These are phyloP conservation scores for Pichia heedii DNA, from an alignment of 805 yeast genomes.

Conservation along the genomic window DNA sequence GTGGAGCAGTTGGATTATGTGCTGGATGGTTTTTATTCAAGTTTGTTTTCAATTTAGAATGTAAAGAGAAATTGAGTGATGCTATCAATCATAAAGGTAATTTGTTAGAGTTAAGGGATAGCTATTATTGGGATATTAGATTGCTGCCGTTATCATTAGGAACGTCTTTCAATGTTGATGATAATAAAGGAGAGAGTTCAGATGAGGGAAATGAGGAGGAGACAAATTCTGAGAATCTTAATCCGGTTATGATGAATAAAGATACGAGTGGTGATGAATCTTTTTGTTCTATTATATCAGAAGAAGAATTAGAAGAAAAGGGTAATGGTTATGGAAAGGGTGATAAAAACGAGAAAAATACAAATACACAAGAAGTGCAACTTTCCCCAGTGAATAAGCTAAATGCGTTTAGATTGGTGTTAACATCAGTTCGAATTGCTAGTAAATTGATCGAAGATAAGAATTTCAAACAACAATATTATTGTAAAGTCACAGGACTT, in stretches of 20 bases:
- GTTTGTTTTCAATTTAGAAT: slow-evolving; percentile 20
- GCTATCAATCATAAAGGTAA: slow-evolving; percentile 7
- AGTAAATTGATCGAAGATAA: slow-evolving; percentile 36
- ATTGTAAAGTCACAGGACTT: slow-evolving; percentile 39
- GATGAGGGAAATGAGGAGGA: background rate
- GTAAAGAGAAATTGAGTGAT: slow-evolving; percentile 8
- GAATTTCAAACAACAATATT: slow-evolving; percentile 33
- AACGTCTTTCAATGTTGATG: background rate
- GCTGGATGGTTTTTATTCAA: slow-evolving; percentile 26
- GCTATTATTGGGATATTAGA: slow-evolving; percentile 2
- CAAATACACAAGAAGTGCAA: background rate
- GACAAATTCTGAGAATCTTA: background rate
- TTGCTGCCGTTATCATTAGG: slow-evolving; percentile 6
- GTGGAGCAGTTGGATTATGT: slow-evolving; percentile 25
- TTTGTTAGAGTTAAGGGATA: background rate
- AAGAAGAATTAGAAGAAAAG: background rate
- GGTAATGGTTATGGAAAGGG: background rate
- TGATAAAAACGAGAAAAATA: background rate
- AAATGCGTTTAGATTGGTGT: slow-evolving; percentile 32
- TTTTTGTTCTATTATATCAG: background rate
- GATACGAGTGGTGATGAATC: background rate
- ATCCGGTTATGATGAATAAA: background rate
- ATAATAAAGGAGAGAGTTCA: background rate
- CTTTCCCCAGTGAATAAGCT: slow-evolving; percentile 20
- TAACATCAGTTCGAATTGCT: slow-evolving; percentile 32